Evolutionary conservation across 352 stramenopile species (phyloP).

Genomic region (Globisporangium uncinulatum): DNA sequence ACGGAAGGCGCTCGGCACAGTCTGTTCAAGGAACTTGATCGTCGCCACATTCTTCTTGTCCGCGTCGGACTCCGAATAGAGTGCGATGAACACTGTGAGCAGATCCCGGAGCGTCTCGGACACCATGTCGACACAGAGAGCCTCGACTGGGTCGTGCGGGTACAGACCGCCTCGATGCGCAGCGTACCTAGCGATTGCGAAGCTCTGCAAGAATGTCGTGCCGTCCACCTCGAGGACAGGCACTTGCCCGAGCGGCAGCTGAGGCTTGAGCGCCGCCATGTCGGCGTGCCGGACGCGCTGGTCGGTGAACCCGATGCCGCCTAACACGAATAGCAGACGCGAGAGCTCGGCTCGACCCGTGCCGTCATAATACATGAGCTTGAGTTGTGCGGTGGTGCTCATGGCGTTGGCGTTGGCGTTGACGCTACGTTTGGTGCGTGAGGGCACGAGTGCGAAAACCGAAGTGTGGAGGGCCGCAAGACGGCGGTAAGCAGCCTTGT

Average conservation of each 20-base stretch:
- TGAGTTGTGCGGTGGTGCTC: background rate
- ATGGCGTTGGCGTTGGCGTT: too few relatives aligned
- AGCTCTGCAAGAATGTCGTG: constrained; percentile 13
- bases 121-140: constrained; percentile 15
- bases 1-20: too few relatives aligned
- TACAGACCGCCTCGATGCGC: constrained; percentile 16
- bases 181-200: constrained; percentile 29
- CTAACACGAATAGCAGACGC: constrained; percentile 1
- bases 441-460: too few relatives aligned
- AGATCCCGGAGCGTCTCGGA: constrained; percentile 12
- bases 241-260: constrained; percentile 21
- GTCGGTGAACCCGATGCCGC: background rate
- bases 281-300: constrained; percentile 9
- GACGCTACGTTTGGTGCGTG: too few relatives aligned
- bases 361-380: background rate
- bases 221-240: constrained; percentile 24
- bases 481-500: too few relatives aligned
- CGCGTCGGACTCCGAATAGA: background rate
- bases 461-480: too few relatives aligned
- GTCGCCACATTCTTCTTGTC: too few relatives aligned
- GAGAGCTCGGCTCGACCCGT: background rate
- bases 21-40: too few relatives aligned
- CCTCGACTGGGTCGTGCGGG: constrained; percentile 7
- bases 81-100: background rate
- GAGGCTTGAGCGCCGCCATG: constrained; percentile 19